phyloP scores from a whole-genome alignment of 2,329 filamentous ascomycete genomes.

The Ramularia collo-cygni region DNA sequence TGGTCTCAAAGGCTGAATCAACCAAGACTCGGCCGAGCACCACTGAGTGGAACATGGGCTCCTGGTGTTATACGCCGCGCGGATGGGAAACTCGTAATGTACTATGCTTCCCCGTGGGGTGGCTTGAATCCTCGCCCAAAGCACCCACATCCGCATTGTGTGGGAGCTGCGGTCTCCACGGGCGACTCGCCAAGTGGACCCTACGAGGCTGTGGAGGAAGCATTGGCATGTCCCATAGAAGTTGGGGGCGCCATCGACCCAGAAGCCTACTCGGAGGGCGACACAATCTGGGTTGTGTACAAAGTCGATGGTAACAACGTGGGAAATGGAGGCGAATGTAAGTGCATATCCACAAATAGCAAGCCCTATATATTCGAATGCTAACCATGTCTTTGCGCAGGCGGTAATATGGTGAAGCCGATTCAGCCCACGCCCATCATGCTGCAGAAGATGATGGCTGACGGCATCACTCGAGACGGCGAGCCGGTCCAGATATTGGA shows the following conservation, averaged over 20 bases:
- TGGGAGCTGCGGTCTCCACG: slow-evolving; percentile 28
- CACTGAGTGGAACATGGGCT: slow-evolving; percentile 23
- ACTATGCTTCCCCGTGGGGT: slow-evolving; percentile 25
- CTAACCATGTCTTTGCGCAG: slow-evolving; percentile 11
- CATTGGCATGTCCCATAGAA: slow-evolving; percentile 24
- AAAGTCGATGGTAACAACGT: slow-evolving; percentile 34
- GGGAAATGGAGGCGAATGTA: slow-evolving; percentile 22
- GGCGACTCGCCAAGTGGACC: slow-evolving; percentile 23
- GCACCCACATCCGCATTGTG: slow-evolving; percentile 27
- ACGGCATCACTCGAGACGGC: slow-evolving; percentile 24
- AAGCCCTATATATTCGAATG: no score
- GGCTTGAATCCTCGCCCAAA: slow-evolving; percentile 4
- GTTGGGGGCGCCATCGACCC: slow-evolving; percentile 32
- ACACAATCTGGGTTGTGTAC: slow-evolving; percentile 26
- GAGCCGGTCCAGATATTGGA: slow-evolving; percentile 23
- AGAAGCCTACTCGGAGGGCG: slow-evolving; percentile 25
- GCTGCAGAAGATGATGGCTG: slow-evolving; percentile 26
- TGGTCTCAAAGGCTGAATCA: slow-evolving; percentile 5
- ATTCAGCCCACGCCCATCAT: slow-evolving; percentile 27
- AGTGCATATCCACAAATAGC: background rate
- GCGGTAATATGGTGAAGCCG: slow-evolving; percentile 26
- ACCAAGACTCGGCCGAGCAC: slow-evolving; percentile 11
- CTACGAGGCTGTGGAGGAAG: slow-evolving; percentile 19
- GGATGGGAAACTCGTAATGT: slow-evolving; percentile 28
- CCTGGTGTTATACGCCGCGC: slow-evolving; percentile 25